phyloP scores from a whole-genome alignment of 306 rosid species.

The Acacia confusa region DNA sequence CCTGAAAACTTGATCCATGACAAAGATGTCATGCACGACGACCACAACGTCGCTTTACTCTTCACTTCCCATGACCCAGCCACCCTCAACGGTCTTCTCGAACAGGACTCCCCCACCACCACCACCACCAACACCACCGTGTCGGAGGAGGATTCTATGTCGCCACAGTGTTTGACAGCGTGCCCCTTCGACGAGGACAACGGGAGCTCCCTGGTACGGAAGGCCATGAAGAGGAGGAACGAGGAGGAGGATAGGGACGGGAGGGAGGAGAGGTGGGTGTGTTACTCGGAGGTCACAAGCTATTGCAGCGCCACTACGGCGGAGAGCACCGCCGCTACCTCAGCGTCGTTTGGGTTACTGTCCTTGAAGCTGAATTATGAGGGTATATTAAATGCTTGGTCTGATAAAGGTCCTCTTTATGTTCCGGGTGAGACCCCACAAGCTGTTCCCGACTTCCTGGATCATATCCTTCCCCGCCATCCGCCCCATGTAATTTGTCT shows the following conservation, averaged over 20 bases:
- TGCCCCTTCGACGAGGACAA: not conserved
- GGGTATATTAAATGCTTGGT: constrained; percentile 88
- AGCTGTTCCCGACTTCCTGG: constrained; percentile 58
- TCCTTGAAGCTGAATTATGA: constrained; percentile 81
- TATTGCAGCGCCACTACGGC: constrained; percentile 8
- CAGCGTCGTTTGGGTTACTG: constrained; percentile 40
- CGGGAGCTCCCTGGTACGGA: constrained; percentile 51
- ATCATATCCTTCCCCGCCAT: constrained; percentile 23
- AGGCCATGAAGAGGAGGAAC: constrained; percentile 77
- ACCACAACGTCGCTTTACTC: constrained; percentile 59
- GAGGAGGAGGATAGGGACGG: constrained; percentile 37
- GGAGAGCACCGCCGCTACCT: not conserved
- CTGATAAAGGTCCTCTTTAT: constrained; percentile 74
- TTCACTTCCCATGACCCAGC: constrained; percentile 57
- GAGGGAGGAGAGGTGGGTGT: constrained; percentile 81
- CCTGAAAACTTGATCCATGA: constrained; percentile 52
- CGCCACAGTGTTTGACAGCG: constrained; percentile 17
- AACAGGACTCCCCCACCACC: constrained; percentile 32
- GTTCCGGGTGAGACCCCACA: constrained; percentile 61
- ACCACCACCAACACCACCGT: constrained; percentile 5
- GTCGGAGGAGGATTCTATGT: constrained; percentile 40
- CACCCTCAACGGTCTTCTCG: constrained; percentile 55
- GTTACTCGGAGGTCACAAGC: constrained; percentile 73
- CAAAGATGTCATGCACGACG: constrained; percentile 48
- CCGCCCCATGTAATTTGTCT: constrained; percentile 40